Evolutionary conservation across 169 alveolate species (phyloP).

Genomic region (Fabrea salina): DNA sequence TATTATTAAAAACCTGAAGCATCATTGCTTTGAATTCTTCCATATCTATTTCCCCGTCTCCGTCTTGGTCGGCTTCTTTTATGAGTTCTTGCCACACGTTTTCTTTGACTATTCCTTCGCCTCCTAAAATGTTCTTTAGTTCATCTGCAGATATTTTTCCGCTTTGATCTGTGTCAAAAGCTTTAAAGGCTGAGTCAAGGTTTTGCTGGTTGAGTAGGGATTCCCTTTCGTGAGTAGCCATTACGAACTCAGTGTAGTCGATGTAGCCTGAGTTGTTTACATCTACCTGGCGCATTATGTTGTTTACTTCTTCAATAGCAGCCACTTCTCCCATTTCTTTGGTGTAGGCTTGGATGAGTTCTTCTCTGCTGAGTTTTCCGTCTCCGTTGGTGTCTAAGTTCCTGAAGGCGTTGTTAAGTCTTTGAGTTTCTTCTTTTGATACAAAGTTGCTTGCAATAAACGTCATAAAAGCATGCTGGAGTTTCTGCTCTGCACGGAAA

Average conservation of each 20-base stretch:
- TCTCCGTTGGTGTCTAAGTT: conserved; percentile 65
- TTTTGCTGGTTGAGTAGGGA: conserved; percentile 50
- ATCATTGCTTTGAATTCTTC: conserved; percentile 67
- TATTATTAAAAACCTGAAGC: conserved; percentile 30
- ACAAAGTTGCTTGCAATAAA: conserved; percentile 51
- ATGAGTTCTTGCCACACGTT: neutral
- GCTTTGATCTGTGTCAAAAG: conserved; percentile 71
- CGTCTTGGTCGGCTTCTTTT: neutral
- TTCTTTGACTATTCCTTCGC: conserved; percentile 10
- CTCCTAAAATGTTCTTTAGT: conserved; percentile 57
- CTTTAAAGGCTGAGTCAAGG: conserved; percentile 63
- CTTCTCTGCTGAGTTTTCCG: conserved; percentile 68
- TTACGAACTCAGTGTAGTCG: conserved; percentile 73
- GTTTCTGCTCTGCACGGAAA: conserved; percentile 39
- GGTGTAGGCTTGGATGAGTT: conserved; percentile 37
- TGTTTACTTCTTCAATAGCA: conserved; percentile 64
- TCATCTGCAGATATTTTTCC: conserved; percentile 68
- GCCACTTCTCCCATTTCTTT: neutral
- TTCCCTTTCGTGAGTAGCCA: conserved; percentile 61
- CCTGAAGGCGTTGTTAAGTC: conserved; percentile 52
- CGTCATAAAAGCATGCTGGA: conserved; percentile 56
- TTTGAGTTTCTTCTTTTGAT: conserved; percentile 43
- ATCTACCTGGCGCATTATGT: conserved; percentile 71
- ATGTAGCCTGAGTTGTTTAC: conserved; percentile 73
- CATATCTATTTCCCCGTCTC: conserved; percentile 56